Evolutionary conservation across 2,329 filamentous ascomycete species (phyloP), one percentile per base, ranked within the genome.

Genomic region (Penicillium hesseltinei): DNA sequence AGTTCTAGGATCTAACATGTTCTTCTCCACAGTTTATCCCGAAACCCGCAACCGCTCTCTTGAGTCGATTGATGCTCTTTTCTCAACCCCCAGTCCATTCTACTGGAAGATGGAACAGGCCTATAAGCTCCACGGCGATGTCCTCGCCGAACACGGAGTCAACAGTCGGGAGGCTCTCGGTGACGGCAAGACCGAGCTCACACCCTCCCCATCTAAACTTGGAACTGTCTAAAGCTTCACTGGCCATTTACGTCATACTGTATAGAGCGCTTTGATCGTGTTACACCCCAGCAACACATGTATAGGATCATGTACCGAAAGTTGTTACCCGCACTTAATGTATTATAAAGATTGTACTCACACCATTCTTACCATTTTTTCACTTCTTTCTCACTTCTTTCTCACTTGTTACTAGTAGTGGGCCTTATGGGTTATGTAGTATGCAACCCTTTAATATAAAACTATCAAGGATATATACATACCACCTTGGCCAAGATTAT

Each of bases 1-100:
- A 19, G 19, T 15, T 8, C 17, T 10, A 7, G 23, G 9, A 25
- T 2, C 57, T 65, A 61, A 65, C 31, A 40, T 40, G 5, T 15
- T 40, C 21, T n/a, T 29, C 9, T 15, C 31, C 21, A 3, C 31
- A 67, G 65, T 80, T 63, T 83, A 81, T 48, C 82, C 83, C 0
- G 83, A 85, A 64, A 85, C 82, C 0, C 68, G 75, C 2, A 71
- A 74, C 47, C 73, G 80, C n/a, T 80, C 79, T 5, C 71, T 83
- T 4, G 81, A 83, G 60, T 80, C 78, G 3, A 81, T 82, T 40
- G 77, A 82, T 36, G 71, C 75, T 1, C 71, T 83, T 40, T 83
- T 83, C 65, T 77, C 78, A 3, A 76, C 73, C n/a, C 59, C 73
- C 15, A 80, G 75, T 59, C 73, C 78, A 9, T 80, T 80, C 56